Base-by-base conservation (phyloP, 352 stramenopile genomes). In the Pythium dissotocum region DNA sequence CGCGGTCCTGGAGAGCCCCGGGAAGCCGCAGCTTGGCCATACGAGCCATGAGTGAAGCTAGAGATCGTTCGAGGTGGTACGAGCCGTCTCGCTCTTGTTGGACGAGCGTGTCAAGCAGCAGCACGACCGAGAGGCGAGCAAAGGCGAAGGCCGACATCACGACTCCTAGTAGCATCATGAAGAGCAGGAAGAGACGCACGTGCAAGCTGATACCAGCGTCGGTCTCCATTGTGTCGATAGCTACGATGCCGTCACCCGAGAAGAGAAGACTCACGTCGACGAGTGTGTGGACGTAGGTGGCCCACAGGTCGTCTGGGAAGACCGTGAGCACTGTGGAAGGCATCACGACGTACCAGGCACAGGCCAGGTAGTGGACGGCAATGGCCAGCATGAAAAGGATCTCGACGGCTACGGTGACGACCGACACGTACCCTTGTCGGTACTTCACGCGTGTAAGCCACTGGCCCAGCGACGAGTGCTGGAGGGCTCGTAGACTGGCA, bases 11-110 rank as follows among this genome's bases (percentile, higher is more conserved):
- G 9, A 81, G 49, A 5, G 44, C 55, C 2, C 55, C 13, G 1
- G 69, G 75, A n/a, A 81, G 59, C n/a, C 56, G 60, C 21, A 69
- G 56, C 35, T 70, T 62, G 18, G 52, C 30, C 75, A 81, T 78
- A 1, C 46, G 61, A 9, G 71, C 58, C 5, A 52, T 12, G 1
- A 79, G 38, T 8, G 54, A 32, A 6, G 56, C 33, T 3, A 64
- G 54, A 13, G 44, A 59, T 16, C 33, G 30, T 32, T 59, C 24
- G 9, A 69, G 63, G 1, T 32, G 33, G 21, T 48, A 46, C 8
- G 42, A 9, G 7, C 24, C 28, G 35, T 69, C 26, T 32, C 32
- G 46, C 16, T 68, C 62, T 5, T 35, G 52, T 1, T 56, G 7
- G 16, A 38, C 26, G 1, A 61, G 28, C 6, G 32, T 35, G 8